Percentiles rank a stretch among this genome's conserved stretches.
Conservation (phyloP, 2,329 filamentous ascomycete species). For the Torrubiellomyces zombiae region DNA sequence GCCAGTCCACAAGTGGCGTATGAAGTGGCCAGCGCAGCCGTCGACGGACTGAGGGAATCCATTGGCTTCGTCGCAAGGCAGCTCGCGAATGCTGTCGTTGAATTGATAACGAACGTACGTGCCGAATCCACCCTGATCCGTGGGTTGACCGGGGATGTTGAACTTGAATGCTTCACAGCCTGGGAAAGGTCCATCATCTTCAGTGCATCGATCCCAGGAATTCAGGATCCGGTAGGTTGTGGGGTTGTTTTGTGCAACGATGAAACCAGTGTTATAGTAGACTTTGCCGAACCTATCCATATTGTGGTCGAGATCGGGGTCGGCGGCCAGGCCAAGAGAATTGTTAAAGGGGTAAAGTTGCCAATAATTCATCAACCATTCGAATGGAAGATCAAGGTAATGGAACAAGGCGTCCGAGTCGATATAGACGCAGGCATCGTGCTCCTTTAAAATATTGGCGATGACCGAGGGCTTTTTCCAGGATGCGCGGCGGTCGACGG, state of each 20-base stretch:
- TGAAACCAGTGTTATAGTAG: constrained; percentile 36
- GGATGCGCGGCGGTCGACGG: constrained; percentile 23
- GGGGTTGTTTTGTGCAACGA: constrained; percentile 32
- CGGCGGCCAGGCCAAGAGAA: constrained; percentile 24
- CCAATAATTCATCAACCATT: constrained; percentile 32
- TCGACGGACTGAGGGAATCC: constrained; percentile 21
- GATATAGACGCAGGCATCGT: constrained; percentile 25
- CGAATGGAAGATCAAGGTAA: constrained; percentile 25
- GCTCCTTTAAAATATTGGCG: constrained; percentile 23
- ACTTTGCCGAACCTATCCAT: constrained; percentile 21
- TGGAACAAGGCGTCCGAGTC: constrained; percentile 28
- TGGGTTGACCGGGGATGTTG: constrained; percentile 19
- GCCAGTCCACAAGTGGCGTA: constrained; percentile 26
- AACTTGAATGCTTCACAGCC: constrained; percentile 21
- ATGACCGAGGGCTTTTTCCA: constrained; percentile 29
- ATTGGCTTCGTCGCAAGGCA: constrained; percentile 26
- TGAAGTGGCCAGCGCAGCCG: constrained; percentile 22
- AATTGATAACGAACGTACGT: constrained; percentile 25
- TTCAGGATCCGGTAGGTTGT: constrained; percentile 30
- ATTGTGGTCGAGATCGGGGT: constrained; percentile 21
- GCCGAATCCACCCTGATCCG: constrained; percentile 27
- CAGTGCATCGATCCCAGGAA: constrained; percentile 27
- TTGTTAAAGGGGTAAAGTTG: constrained; percentile 19
- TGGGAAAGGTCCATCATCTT: constrained; percentile 20
- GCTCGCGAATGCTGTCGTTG: constrained; percentile 20